Conservation (phyloP, 495 filamentous ascomycete genomes). For the Neurospora sp. region DNA sequence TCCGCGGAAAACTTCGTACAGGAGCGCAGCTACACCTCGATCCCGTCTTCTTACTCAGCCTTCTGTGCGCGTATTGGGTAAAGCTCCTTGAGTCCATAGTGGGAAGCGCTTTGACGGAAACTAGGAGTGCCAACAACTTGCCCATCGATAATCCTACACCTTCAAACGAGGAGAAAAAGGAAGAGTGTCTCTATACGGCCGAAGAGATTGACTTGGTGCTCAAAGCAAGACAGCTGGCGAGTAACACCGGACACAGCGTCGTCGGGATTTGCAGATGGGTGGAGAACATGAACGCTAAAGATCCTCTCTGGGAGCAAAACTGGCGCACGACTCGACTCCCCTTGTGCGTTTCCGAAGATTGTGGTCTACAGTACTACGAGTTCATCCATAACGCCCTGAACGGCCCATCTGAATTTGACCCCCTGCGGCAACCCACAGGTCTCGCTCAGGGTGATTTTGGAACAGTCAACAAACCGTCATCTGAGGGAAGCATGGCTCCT, state of each 20-base stretch:
- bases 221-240: neutral
- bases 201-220: neutral
- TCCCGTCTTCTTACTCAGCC: neutral
- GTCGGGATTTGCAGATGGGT: neutral
- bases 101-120: neutral
- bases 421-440: neutral
- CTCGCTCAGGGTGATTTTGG: neutral
- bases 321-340: neutral
- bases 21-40: neutral
- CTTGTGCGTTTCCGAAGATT: neutral
- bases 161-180: neutral
- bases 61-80: neutral
- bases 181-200: neutral
- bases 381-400: neutral
- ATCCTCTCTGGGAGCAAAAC: neutral
- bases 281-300: neutral
- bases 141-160: neutral
- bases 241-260: neutral
- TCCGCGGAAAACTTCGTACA: neutral
- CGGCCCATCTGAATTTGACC: neutral
- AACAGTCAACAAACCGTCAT: neutral
- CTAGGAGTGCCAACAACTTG: neutral
- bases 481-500: neutral
- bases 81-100: neutral
- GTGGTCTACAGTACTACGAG: neutral